A percentile compares a stretch with the other conserved stretches of the same genome.
phyloP scores from a whole-genome alignment of 306 rosid genomes.

The Psophocarpus tetragonolobus region DNA sequence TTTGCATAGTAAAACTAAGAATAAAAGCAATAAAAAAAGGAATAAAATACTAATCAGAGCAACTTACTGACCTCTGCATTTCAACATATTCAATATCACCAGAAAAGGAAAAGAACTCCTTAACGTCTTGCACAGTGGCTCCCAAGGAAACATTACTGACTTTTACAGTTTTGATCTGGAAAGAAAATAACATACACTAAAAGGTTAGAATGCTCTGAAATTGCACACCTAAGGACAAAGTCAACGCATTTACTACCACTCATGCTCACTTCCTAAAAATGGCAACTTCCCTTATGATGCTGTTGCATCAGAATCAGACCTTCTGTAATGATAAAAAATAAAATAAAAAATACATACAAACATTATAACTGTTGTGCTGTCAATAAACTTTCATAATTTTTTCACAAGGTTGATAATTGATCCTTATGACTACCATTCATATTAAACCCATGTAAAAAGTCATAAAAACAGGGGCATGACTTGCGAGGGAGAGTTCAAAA shows the following conservation, averaged over 20 bases:
- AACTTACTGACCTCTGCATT: constrained; percentile 58
- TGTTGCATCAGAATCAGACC: background rate
- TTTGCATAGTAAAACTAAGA: background rate
- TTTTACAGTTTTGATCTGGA: constrained; percentile 74
- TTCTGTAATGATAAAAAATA: background rate
- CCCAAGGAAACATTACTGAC: constrained; percentile 89
- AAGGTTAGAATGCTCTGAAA: constrained; percentile 16
- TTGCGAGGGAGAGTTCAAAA: background rate
- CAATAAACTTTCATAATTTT: background rate
- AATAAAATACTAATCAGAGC: background rate
- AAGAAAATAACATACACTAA: constrained; percentile 4
- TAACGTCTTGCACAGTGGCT: constrained; percentile 83
- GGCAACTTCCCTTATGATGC: background rate
- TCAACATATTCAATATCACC: constrained; percentile 94
- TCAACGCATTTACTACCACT: background rate
- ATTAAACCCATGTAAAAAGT: background rate
- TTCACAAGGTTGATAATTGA: background rate
- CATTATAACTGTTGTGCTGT: background rate
- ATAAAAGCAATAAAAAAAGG: constrained; percentile 9
- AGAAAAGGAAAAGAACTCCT: constrained; percentile 93
- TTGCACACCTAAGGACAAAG: background rate
- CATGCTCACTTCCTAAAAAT: background rate
- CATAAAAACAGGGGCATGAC: background rate
- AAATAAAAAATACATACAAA: background rate
- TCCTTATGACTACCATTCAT: background rate